phyloP scores from a whole-genome alignment of 2,329 filamentous ascomycete genomes.

The Colletotrichum phormii region DNA sequence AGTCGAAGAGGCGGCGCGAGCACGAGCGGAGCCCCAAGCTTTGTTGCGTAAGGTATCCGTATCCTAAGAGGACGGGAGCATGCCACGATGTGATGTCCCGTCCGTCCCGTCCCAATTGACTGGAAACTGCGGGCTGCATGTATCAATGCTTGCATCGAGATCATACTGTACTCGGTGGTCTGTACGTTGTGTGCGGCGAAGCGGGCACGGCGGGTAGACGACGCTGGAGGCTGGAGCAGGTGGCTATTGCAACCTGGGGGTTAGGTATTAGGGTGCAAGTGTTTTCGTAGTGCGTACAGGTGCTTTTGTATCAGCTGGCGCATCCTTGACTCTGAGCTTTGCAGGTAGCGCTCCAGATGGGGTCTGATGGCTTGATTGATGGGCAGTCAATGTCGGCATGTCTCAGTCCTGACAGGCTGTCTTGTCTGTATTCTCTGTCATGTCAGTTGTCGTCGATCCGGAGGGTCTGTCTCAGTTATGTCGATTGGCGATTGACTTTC shows the following conservation, averaged over 20 bases:
- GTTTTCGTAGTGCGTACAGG: not conserved
- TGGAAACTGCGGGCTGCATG: conserved; percentile 31
- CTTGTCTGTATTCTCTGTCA: conserved; percentile 9
- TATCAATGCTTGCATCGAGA: conserved; percentile 14
- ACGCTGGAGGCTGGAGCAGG: conserved; percentile 20
- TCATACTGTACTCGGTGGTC: not conserved
- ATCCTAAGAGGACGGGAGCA: not conserved
- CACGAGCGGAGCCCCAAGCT: conserved; percentile 22
- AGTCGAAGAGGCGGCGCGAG: conserved; percentile 14
- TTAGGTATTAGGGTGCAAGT: not conserved
- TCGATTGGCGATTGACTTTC: conserved; percentile 28
- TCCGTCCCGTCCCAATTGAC: conserved; percentile 32
- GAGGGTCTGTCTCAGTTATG: conserved; percentile 32
- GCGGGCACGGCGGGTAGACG: conserved; percentile 8
- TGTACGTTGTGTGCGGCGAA: not conserved
- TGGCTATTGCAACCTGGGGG: conserved; percentile 13
- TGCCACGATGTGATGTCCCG: conserved; percentile 18
- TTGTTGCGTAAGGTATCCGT: conserved; percentile 5
- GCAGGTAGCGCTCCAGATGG: not conserved
- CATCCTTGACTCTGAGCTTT: not conserved
- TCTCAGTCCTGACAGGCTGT: conserved; percentile 24
- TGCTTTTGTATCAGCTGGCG: not conserved
- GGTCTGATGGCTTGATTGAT: not conserved
- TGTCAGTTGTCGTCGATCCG: conserved; percentile 29
- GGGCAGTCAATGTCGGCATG: not conserved